Base-by-base conservation (phyloP, 176 grass and related monocot species). In the Rhynchospora breviuscula region DNA sequence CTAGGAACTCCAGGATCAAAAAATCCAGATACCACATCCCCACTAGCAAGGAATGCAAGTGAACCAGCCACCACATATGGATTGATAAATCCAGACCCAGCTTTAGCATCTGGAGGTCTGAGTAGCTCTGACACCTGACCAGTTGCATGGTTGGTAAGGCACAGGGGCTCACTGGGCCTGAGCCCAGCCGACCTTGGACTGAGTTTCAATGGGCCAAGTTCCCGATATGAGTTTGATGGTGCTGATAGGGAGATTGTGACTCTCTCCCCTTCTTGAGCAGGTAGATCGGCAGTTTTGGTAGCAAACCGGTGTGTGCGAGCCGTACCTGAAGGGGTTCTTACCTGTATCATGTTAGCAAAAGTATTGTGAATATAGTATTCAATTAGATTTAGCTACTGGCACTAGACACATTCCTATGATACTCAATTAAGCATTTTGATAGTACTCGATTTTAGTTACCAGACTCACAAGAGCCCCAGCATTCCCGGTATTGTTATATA, bases 191-290 rank as follows among this genome's bases (percentile, higher is more conserved):
- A 79, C 49, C 88, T 83, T 56, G 88, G 63, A n/a, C n/a, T 64
- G 67, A 95, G 88, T 82, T 87, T 93, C 11, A 98, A 65, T 64
- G 92, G 87, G 10, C 95, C 95, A 40, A 93, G 92, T 87, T 90
- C 76, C 25, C 83, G 88, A 80, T 93, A 95, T 57, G 88, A 62
- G 82, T 87, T 91, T 75, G 89, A 80, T 83, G 92, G 92, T 35
- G 91, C 91, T 17, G 92, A 91, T 76, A 98, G 82, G 12, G 91
- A 93, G 85, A 98, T 87, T 49, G 95, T 98, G 33, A 98, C 90
- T 90, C 95, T 88, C 88, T 98, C 91, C 85, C 92, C 92, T 94
- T 87, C 90, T 86, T 95, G 95, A 75, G 92, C 95, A 85, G 95
- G 95, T 67, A 98, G 89, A 45, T 93, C 86, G 40, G 87, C 79